A percentile compares a stretch with the other conserved stretches of the same genome.
Evolutionary conservation across 306 rosid species (phyloP).

Genomic region (Cicer judaicum): DNA sequence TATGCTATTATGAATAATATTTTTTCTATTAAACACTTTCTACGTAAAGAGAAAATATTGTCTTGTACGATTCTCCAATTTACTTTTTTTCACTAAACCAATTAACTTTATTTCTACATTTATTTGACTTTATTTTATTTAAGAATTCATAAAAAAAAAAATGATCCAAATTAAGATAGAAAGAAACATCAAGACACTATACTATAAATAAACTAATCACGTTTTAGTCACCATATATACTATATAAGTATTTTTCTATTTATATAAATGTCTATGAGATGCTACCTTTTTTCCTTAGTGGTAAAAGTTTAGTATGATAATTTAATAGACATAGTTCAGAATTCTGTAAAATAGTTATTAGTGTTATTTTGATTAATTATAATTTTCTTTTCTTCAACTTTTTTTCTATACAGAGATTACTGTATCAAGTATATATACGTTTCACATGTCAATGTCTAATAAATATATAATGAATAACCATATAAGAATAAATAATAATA

Average conservation of each 20-base stretch:
- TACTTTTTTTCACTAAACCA: not conserved
- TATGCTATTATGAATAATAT: not conserved
- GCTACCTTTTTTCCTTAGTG: too few relatives aligned
- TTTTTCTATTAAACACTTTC: not conserved
- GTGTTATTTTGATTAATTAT: too few relatives aligned
- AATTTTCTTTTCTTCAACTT: too few relatives aligned
- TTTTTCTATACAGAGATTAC: too few relatives aligned
- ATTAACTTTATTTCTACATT: not conserved
- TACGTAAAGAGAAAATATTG: slow-evolving; percentile 5
- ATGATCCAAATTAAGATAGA: not conserved
- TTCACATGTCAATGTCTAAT: not conserved
- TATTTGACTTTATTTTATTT: not conserved
- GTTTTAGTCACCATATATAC: not conserved
- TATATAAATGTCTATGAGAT: not conserved
- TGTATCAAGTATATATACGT: too few relatives aligned
- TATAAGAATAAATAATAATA: not conserved
- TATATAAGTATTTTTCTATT: not conserved
- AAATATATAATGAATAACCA: not conserved
- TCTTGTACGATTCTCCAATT: slow-evolving; percentile 20
- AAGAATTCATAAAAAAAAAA: not conserved
- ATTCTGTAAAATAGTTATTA: too few relatives aligned
- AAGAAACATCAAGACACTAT: not conserved
- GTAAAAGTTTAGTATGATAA: too few relatives aligned
- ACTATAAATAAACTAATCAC: not conserved
- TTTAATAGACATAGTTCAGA: too few relatives aligned